Conservation (phyloP, 2,329 filamentous ascomycete genomes). For the Blastomyces silverae region DNA sequence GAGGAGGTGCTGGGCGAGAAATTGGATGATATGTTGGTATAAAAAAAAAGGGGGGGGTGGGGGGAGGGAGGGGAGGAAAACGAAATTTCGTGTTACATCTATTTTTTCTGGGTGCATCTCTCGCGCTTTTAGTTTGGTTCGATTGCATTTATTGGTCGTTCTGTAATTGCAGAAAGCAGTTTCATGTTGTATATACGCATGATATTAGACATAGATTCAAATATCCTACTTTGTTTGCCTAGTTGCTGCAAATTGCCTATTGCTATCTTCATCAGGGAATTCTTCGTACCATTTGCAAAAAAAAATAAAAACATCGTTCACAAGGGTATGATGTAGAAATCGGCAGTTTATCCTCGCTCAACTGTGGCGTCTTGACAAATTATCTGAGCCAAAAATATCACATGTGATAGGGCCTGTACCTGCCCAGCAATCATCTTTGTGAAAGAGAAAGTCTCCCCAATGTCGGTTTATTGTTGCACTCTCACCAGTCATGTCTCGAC, state of each 20-base stretch:
- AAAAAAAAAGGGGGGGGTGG: slow-evolving; percentile 25
- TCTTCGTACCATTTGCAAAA: not conserved
- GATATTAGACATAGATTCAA: slow-evolving; percentile 8
- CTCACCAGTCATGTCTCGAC: not conserved
- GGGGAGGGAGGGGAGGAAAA: not conserved
- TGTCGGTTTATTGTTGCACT: not conserved
- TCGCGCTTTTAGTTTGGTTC: not conserved
- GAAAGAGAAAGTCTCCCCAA: not conserved
- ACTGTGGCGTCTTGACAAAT: not conserved
- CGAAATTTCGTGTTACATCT: not conserved
- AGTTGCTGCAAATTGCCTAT: not conserved
- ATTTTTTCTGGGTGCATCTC: not conserved
- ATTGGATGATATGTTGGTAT: slow-evolving; percentile 86
- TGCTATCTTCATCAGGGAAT: not conserved
- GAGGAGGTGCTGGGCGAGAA: slow-evolving; percentile 85
- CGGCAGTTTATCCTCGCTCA: not conserved
- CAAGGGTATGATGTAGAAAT: not conserved
- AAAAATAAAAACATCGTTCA: not conserved
- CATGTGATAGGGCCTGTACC: not conserved
- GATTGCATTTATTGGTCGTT: not conserved
- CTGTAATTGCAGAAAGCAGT: not conserved
- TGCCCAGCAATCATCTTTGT: not conserved
- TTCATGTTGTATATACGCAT: not conserved
- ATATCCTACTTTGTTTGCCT: not conserved
- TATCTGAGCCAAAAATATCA: not conserved